A percentile compares a stretch with the other conserved stretches of the same genome.
Evolutionary conservation across 371 early-diverging fungal genomes (phyloP).

Genomic region (Mucor racemosus): DNA sequence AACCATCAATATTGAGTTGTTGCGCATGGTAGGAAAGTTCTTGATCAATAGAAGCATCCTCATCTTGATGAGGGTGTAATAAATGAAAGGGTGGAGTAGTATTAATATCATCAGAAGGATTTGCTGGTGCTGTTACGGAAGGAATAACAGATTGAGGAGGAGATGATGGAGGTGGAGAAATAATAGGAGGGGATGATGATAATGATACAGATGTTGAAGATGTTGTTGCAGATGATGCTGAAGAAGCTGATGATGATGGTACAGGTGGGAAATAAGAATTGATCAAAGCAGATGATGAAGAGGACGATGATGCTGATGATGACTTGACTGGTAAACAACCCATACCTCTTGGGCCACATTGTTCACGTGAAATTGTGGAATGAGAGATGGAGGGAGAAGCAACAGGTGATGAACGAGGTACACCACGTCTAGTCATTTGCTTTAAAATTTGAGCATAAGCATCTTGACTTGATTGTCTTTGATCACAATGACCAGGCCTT

Average conservation of each 20-base stretch:
- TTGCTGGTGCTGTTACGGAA: neutral
- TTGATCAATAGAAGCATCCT: constrained; percentile 50
- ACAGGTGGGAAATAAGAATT: neutral
- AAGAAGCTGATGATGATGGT: neutral
- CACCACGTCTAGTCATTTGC: constrained; percentile 56
- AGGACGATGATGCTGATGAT: constrained; percentile 23
- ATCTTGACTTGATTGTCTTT: constrained; percentile 35
- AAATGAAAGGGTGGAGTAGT: neutral
- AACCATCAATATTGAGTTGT: constrained; percentile 45
- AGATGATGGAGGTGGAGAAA: neutral
- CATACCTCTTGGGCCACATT: constrained; percentile 47
- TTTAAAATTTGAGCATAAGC: constrained; percentile 54
- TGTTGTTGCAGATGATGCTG: neutral
- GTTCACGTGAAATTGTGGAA: constrained; percentile 13
- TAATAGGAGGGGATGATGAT: neutral
- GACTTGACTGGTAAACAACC: constrained; percentile 38
- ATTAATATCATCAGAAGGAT: neutral
- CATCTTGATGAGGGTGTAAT: constrained; percentile 31
- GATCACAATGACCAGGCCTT: constrained; percentile 52
- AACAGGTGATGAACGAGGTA: constrained; percentile 39
- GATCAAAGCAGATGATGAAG: constrained; percentile 13
- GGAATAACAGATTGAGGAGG: too few species aligned
- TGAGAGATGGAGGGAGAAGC: constrained; percentile 18
- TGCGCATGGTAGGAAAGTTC: constrained; percentile 50
- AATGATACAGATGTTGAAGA: too few species aligned